Evolutionary conservation across 352 stramenopile species (phyloP).

Genomic region (Thalassiosira oceanica): DNA sequence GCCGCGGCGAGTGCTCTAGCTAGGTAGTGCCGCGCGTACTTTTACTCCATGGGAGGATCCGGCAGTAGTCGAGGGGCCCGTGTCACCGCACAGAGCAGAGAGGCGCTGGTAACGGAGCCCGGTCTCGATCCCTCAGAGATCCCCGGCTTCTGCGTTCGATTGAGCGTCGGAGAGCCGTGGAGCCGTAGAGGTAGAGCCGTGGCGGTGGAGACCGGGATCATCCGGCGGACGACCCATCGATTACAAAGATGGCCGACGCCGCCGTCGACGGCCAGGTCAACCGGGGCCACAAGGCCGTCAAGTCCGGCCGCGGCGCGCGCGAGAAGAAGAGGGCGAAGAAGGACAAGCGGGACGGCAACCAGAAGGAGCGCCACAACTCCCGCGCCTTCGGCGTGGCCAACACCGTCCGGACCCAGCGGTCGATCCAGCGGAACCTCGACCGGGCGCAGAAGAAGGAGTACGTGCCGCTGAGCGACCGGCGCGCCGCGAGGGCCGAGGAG

Average conservation of each 20-base stretch:
- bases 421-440: slow-evolving; percentile 97
- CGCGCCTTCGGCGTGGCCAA: slow-evolving; percentile 97
- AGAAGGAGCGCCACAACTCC: slow-evolving; percentile 93
- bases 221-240: slow-evolving; percentile 1
- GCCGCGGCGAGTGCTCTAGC: no score
- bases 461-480: slow-evolving; percentile 80
- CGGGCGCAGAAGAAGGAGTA: slow-evolving; percentile 96
- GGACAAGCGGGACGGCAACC: slow-evolving; percentile 83
- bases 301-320: slow-evolving; percentile 85
- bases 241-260: neutral
- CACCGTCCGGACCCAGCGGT: slow-evolving; percentile 91
- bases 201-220: neutral
- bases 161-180: neutral
- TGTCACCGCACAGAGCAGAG: no score
- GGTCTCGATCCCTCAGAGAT: no score
- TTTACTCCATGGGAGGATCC: no score
- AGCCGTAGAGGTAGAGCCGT: neutral
- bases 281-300: slow-evolving; percentile 80
- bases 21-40: no score
- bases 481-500: slow-evolving; percentile 81
- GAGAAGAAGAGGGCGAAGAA: slow-evolving; percentile 91
- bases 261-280: slow-evolving; percentile 35
- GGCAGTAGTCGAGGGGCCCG: no score
- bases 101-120: no score
- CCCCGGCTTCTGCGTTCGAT: no score